phyloP scores from a whole-genome alignment of 2,329 filamentous ascomycete genomes.

The Fusarium dlaminii region DNA sequence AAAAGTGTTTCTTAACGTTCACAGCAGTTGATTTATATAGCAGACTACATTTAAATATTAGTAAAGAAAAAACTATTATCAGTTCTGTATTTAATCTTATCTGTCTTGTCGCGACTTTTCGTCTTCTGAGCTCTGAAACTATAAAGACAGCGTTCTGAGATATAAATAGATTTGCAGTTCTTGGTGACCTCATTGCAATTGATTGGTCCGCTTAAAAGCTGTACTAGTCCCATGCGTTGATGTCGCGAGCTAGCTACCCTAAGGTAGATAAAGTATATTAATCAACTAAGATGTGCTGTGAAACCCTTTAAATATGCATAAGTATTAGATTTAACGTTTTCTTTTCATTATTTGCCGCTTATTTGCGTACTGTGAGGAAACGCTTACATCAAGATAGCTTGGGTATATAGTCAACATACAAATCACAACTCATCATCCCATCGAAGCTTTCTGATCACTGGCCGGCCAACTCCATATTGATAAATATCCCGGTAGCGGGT shows the following conservation, averaged over 20 bases:
- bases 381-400: too few relatives aligned
- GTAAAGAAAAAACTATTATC: accelerated
- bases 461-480: too few relatives aligned
- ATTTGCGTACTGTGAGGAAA: too few relatives aligned
- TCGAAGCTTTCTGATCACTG: too few relatives aligned
- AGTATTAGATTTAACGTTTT: not conserved
- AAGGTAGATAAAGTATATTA: accelerated
- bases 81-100: accelerated
- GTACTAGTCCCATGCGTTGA: accelerated
- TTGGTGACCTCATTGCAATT: not conserved
- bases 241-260: not conserved
- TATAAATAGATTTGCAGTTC: not conserved
- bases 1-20: not conserved
- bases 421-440: too few relatives aligned
- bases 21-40: not conserved
- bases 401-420: too few relatives aligned
- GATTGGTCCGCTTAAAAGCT: not conserved
- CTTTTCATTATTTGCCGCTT: too few relatives aligned
- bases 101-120: accelerated
- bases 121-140: accelerated
- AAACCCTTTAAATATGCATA: accelerated
- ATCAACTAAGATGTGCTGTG: not conserved
- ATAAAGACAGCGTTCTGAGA: not conserved
- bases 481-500: not conserved
- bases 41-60: too few relatives aligned